Evolutionary conservation across 371 early-diverging fungal genomes (phyloP).

Genomic region (Saksenaea vasiformis): DNA sequence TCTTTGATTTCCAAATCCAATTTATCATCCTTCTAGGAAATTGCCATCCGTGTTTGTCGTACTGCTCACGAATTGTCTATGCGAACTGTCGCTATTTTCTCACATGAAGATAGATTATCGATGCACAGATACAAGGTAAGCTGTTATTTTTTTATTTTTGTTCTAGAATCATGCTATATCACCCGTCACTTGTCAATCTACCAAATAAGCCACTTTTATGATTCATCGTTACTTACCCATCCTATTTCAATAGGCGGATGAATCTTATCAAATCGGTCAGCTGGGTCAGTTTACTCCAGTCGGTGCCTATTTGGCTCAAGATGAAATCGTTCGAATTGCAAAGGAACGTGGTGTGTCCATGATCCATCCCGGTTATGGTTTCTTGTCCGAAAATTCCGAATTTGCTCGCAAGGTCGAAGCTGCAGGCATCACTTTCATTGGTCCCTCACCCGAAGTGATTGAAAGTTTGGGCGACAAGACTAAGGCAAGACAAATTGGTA

Average conservation of each 20-base stretch:
- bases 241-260: conserved; percentile 72
- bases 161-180: too few relatives aligned
- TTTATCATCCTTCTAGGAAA: conserved; percentile 61
- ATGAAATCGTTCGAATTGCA: conserved; percentile 89
- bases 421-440: conserved; percentile 91
- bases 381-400: conserved; percentile 87
- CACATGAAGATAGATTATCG: conserved; percentile 87
- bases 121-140: conserved; percentile 91
- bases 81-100: conserved; percentile 87
- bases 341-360: conserved; percentile 76
- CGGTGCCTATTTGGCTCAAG: conserved; percentile 92
- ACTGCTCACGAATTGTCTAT: conserved; percentile 91
- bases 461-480: conserved; percentile 93
- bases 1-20: not conserved
- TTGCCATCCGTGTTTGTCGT: conserved; percentile 90
- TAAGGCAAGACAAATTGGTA: conserved; percentile 85
- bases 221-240: not conserved
- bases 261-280: conserved; percentile 89
- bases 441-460: conserved; percentile 86
- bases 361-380: conserved; percentile 92
- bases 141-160: too few relatives aligned
- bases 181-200: too few relatives aligned
- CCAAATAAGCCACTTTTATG: conserved; percentile 1
- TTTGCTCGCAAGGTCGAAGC: conserved; percentile 89
- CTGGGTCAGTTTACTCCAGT: conserved; percentile 85